A percentile compares a stretch with the other conserved stretches of the same genome.
Evolutionary conservation across 805 yeast species (phyloP).

Genomic region (Jamesozyma piceae): DNA sequence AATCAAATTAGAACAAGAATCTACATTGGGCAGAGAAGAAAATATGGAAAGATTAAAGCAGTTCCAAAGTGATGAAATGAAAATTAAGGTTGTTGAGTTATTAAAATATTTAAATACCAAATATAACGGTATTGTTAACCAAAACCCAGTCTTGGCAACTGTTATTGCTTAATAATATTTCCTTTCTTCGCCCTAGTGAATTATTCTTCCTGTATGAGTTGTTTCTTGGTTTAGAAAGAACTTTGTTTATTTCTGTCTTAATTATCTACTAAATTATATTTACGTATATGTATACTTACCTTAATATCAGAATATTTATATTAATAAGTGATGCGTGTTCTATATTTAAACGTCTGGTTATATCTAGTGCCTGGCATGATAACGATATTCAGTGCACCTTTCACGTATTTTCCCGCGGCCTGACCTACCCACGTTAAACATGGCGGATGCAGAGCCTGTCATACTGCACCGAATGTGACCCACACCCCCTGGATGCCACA

Average conservation of each 20-base stretch:
- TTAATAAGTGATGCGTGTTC: too few species aligned
- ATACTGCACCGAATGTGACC: too few species aligned
- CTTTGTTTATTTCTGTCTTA: neutral
- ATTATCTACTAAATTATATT: neutral
- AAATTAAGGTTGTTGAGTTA: slow-evolving; percentile 54
- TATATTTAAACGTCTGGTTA: too few species aligned
- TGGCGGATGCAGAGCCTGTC: too few species aligned
- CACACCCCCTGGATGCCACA: too few species aligned
- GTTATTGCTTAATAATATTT: slow-evolving; percentile 26
- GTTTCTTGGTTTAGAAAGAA: too few species aligned
- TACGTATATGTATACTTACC: neutral
- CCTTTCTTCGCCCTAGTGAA: neutral
- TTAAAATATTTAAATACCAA: slow-evolving; percentile 63
- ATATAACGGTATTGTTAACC: slow-evolving; percentile 54
- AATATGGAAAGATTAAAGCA: slow-evolving; percentile 69
- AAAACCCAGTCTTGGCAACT: slow-evolving; percentile 30
- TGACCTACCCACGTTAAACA: too few species aligned
- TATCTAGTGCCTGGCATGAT: too few species aligned
- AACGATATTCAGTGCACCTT: too few species aligned
- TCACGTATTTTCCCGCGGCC: too few species aligned
- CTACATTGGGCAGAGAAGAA: slow-evolving; percentile 81
- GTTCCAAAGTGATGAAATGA: slow-evolving; percentile 62
- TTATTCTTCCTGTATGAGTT: neutral
- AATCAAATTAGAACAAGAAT: slow-evolving; percentile 56
- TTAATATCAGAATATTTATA: neutral